phyloP scores from a whole-genome alignment of 768 basidiomycete species.

The Kwoniella bestiolae region DNA sequence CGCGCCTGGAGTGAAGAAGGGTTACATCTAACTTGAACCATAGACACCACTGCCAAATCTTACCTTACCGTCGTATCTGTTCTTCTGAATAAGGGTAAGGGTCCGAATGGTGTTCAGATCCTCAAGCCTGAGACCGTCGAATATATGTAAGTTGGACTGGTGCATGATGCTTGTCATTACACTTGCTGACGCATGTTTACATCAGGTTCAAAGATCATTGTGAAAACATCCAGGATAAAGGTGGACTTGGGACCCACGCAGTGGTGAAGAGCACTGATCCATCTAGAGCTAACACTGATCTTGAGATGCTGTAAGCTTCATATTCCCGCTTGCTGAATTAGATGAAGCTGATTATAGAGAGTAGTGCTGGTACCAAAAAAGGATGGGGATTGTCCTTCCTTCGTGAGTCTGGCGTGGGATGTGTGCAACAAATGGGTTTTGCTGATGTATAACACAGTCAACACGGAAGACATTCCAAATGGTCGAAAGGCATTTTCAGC shows the following conservation, averaged over 20 bases:
- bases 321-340: background rate
- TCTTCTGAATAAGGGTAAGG: slow-evolving; percentile 23
- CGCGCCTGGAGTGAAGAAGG: background rate
- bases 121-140: slow-evolving; percentile 23
- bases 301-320: slow-evolving; percentile 22
- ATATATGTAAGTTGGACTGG: slow-evolving; percentile 13
- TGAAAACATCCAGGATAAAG: slow-evolving; percentile 17
- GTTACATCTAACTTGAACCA: background rate
- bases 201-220: slow-evolving; percentile 26
- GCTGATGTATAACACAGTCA: slow-evolving; percentile 9
- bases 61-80: slow-evolving; percentile 20
- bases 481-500: slow-evolving; percentile 27
- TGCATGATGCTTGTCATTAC: background rate
- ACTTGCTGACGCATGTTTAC: background rate
- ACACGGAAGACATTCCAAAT: slow-evolving; percentile 25
- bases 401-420: slow-evolving; percentile 1
- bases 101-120: slow-evolving; percentile 14
- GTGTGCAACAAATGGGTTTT: background rate
- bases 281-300: slow-evolving; percentile 2
- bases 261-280: slow-evolving; percentile 20
- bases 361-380: slow-evolving; percentile 20
- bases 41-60: slow-evolving; percentile 25
- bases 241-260: slow-evolving; percentile 19
- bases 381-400: slow-evolving; percentile 32
- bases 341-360: background rate